A percentile compares a stretch with the other conserved stretches of the same genome.
Evolutionary conservation across 2,329 filamentous ascomycete species (phyloP).

Genomic region (Plenodomus biglobosus): DNA sequence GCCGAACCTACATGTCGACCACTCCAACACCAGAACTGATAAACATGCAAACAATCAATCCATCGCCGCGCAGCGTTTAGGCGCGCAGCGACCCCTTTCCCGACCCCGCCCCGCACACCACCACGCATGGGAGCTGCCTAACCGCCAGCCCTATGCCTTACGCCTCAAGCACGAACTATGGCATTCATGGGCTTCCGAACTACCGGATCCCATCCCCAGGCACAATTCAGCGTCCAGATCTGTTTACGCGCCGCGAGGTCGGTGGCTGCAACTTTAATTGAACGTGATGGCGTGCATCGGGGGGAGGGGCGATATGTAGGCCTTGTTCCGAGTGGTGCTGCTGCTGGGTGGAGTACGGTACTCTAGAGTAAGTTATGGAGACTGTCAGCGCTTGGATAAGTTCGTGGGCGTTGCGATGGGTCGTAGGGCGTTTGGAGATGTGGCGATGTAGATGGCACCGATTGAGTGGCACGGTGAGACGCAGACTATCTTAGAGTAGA

Average conservation of each 20-base stretch:
- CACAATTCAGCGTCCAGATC: constrained; percentile 12
- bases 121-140: constrained; percentile 19
- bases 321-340: constrained; percentile 3
- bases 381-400: constrained; percentile 15
- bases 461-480: neutral
- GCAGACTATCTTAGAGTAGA: neutral
- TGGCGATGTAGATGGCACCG: neutral
- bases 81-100: constrained; percentile 31
- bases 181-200: constrained; percentile 8
- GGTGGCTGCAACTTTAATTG: constrained; percentile 33
- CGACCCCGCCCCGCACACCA: constrained; percentile 19
- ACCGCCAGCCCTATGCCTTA: constrained; percentile 33
- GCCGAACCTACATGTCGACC: constrained; percentile 5
- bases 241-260: constrained; percentile 23
- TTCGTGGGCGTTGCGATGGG: constrained; percentile 13
- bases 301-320: constrained; percentile 8
- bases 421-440: constrained; percentile 9
- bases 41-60: constrained; percentile 21
- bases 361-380: neutral
- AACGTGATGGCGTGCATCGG: constrained; percentile 16
- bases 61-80: constrained; percentile 19
- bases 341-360: constrained; percentile 1
- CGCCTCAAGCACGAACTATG: constrained; percentile 5
- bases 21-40: constrained; percentile 11
- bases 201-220: constrained; percentile 26